phyloP scores from a whole-genome alignment of 495 filamentous ascomycete species.

The Xylaria bambusicola region DNA sequence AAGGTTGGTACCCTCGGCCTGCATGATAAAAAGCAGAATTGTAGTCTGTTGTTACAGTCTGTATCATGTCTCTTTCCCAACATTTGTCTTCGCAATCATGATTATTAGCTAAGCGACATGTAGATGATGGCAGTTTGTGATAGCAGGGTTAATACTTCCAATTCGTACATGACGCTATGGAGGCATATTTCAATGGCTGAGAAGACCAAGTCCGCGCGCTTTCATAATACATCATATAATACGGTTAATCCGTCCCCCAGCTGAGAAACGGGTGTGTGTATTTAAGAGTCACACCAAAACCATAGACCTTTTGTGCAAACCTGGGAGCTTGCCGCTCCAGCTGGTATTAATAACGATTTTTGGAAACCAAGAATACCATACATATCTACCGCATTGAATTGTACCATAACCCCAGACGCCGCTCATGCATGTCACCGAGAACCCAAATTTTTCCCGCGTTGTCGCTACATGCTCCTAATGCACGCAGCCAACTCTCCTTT shows the following conservation, averaged over 20 bases:
- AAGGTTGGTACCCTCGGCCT: neutral
- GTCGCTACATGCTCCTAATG: slow-evolving; percentile 10
- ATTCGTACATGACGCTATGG: too few species aligned
- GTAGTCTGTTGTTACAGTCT: too few species aligned
- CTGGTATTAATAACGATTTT: slow-evolving; percentile 20
- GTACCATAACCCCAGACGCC: slow-evolving; percentile 33
- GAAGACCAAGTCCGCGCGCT: neutral
- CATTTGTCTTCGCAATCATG: too few species aligned
- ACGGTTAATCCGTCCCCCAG: neutral
- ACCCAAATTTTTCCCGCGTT: slow-evolving; percentile 17
- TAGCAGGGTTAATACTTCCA: too few species aligned
- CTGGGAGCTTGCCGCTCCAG: neutral
- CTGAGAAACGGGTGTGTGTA: neutral
- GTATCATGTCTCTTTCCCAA: neutral
- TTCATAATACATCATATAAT: neutral
- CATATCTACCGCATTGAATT: slow-evolving; percentile 31
- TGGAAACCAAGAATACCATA: slow-evolving; percentile 24
- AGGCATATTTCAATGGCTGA: too few species aligned
- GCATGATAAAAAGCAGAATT: neutral
- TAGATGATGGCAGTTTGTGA: too few species aligned
- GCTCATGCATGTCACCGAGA: slow-evolving; percentile 33
- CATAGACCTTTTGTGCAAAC: neutral
- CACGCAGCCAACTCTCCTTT: slow-evolving; percentile 16
- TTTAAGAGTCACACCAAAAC: neutral
- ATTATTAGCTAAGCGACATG: too few species aligned